Evolutionary conservation across 2,329 filamentous ascomycete genomes (phyloP).

Genomic region (Alternaria triticimaculans): DNA sequence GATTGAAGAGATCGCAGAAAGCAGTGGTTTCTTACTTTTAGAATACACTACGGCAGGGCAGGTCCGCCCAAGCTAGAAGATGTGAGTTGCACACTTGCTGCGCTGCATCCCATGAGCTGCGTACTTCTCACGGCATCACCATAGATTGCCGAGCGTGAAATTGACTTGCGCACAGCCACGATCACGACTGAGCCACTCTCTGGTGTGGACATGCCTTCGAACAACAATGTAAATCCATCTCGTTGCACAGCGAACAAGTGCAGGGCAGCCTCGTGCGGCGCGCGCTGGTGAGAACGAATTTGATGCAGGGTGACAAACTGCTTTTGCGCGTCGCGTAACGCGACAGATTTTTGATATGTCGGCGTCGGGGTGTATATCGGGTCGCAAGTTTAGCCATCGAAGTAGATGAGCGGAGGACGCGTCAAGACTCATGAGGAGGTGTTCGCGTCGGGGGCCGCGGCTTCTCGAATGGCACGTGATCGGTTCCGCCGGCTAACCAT

Average conservation of each 20-base stretch:
- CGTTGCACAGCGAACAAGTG: background rate
- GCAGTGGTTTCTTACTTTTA: no score
- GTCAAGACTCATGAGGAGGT: background rate
- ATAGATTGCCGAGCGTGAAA: background rate
- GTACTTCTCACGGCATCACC: background rate
- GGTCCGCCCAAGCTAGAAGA: no score
- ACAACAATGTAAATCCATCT: background rate
- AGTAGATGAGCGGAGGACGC: background rate
- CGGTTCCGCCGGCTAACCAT: background rate
- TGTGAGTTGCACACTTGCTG: no score
- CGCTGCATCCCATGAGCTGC: no score
- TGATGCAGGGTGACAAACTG: background rate
- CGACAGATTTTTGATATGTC: background rate
- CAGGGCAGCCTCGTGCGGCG: background rate
- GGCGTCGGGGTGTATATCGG: background rate
- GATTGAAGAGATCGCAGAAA: no score
- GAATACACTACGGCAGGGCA: no score
- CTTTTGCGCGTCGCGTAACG: background rate
- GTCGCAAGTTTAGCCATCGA: background rate
- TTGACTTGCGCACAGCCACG: background rate
- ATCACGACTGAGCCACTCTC: background rate
- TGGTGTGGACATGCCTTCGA: background rate
- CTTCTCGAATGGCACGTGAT: background rate
- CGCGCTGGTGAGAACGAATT: background rate
- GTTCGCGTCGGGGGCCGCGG: background rate